A percentile compares a stretch with the other conserved stretches of the same genome.
These are phyloP conservation scores for Coemansia sp. DNA, from an alignment of 192 early-diverging fungal genomes.

Conservation along the genomic window DNA sequence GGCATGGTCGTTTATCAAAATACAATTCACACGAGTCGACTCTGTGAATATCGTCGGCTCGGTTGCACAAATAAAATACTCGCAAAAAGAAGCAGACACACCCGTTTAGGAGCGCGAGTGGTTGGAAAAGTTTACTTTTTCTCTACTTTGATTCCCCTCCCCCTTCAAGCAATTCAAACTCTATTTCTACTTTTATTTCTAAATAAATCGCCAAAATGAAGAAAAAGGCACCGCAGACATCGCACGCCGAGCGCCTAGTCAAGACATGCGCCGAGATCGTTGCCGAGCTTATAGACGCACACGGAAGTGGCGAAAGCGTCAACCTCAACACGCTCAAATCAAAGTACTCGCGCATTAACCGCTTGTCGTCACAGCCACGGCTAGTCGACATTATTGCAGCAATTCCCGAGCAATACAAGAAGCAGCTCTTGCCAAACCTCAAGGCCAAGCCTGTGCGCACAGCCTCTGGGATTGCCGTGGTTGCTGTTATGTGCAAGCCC, in stretches of 20 bases:
- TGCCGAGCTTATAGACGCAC: slow-evolving; percentile 75
- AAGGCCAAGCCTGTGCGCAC: slow-evolving; percentile 97
- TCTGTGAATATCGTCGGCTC: no score
- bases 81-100: no score
- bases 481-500: slow-evolving; percentile 68
- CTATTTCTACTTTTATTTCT: not conserved
- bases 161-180: no score
- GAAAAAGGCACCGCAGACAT: slow-evolving; percentile 43
- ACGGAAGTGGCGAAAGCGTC: slow-evolving; percentile 67
- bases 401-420: slow-evolving; percentile 90
- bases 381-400: slow-evolving; percentile 98
- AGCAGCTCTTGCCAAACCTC: slow-evolving; percentile 79
- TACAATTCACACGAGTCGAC: no score
- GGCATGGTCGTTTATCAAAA: no score
- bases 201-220: slow-evolving; percentile 14
- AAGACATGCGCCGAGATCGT: slow-evolving; percentile 89
- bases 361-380: slow-evolving; percentile 83
- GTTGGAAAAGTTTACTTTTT: not conserved
- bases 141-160: not conserved
- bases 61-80: no score
- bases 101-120: no score
- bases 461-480: slow-evolving; percentile 60
- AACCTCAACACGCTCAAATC: slow-evolving; percentile 87
- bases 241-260: slow-evolving; percentile 73
- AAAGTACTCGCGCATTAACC: slow-evolving; percentile 70